A percentile compares a stretch with the other conserved stretches of the same genome.
phyloP scores from a whole-genome alignment of 495 filamentous ascomycete genomes.

The Aspergillus steynii region DNA sequence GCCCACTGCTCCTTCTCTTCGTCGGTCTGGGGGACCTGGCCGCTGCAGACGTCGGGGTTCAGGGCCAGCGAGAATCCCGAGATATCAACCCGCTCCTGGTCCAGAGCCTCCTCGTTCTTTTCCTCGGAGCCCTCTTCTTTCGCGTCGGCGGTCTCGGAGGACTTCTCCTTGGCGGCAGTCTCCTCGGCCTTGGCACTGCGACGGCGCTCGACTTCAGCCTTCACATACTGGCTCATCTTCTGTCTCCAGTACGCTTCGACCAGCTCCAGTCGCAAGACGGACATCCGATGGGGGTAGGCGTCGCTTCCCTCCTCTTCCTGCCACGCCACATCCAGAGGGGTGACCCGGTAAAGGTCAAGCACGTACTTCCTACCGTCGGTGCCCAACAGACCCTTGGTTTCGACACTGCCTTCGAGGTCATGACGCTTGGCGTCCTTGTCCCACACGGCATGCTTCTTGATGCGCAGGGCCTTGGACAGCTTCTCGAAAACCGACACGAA shows the following conservation, averaged over 20 bases:
- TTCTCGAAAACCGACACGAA: conserved; percentile 87
- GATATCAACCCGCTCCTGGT: conserved; percentile 71
- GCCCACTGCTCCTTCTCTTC: conserved; percentile 84
- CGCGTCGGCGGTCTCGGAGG: conserved; percentile 25
- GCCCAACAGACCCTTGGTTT: conserved; percentile 97
- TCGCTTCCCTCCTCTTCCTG: conserved; percentile 70
- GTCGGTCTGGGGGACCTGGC: conserved; percentile 84
- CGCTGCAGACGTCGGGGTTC: conserved; percentile 95
- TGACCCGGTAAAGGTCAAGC: conserved; percentile 91
- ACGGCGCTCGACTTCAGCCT: conserved; percentile 66
- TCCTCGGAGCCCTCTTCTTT: conserved; percentile 31
- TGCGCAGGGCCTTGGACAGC: conserved; percentile 78
- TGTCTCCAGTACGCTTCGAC: conserved; percentile 78
- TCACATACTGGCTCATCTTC: conserved; percentile 86
- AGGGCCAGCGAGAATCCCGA: conserved; percentile 83
- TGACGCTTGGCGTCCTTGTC: conserved; percentile 91
- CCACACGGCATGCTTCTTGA: conserved; percentile 97
- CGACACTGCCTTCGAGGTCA: conserved; percentile 92
- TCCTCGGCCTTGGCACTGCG: conserved; percentile 43
- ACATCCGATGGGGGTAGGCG: conserved; percentile 92
- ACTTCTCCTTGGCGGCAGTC: conserved; percentile 46
- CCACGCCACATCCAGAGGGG: conserved; percentile 89
- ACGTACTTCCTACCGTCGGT: conserved; percentile 97
- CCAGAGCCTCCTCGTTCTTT: conserved; percentile 36
- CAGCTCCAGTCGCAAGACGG: conserved; percentile 84